These are phyloP conservation scores for Arctium minus DNA, from an alignment of 129 eudicot genomes.

Conservation along the genomic window DNA sequence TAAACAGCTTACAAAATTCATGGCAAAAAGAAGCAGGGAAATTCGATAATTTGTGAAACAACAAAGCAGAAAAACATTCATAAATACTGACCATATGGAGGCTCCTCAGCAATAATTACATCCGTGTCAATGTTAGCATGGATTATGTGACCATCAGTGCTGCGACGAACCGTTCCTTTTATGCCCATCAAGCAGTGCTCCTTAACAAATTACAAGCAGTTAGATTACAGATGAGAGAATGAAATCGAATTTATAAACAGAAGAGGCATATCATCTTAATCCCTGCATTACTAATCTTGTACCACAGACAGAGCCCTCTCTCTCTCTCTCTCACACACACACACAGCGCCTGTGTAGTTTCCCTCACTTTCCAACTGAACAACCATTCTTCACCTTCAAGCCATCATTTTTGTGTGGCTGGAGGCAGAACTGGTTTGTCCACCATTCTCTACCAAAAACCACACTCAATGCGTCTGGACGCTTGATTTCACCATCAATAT, in stretches of 20 bases:
- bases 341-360: no score
- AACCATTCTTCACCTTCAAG: no score
- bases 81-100: constrained; percentile 81
- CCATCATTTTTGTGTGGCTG: no score
- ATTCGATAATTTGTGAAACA: not conserved
- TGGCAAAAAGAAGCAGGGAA: not conserved
- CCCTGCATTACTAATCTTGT: no score
- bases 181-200: constrained; percentile 99
- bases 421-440: no score
- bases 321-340: no score
- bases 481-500: no score
- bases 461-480: no score
- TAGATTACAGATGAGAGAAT: not conserved
- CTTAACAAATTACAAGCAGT: constrained; percentile 30
- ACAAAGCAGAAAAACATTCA: not conserved
- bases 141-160: constrained; percentile 98
- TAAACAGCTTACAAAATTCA: not conserved
- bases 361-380: no score
- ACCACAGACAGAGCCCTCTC: no score
- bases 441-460: no score
- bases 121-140: constrained; percentile 99
- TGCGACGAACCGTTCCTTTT: constrained; percentile 97
- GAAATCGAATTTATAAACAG: not conserved
- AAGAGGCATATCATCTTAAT: not conserved
- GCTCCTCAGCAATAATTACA: constrained; percentile 97